Conservation (phyloP, 352 stramenopile species). For the Vaucheria bursata region DNA sequence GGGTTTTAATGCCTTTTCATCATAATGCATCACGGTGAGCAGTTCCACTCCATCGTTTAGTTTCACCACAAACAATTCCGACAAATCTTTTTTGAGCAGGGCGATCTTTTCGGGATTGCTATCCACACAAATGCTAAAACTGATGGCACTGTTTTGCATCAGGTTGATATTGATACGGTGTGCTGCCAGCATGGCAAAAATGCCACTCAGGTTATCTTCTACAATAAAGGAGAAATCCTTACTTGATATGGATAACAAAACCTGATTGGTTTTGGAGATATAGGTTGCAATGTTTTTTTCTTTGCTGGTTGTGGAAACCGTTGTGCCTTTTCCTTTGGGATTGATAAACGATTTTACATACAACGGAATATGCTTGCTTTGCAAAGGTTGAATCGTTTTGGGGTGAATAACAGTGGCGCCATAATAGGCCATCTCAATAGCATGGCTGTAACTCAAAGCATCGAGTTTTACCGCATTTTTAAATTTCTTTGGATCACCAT, state of each 20-base stretch:
- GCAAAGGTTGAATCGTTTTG: slow-evolving; percentile 7
- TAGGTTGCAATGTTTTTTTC: slow-evolving; percentile 8
- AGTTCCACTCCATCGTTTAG: slow-evolving; percentile 6
- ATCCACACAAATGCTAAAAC: slow-evolving; percentile 8
- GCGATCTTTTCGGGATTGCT: slow-evolving; percentile 5
- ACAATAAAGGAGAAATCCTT: slow-evolving; percentile 8
- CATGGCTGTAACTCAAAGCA: slow-evolving; percentile 6
- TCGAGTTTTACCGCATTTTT: slow-evolving; percentile 8
- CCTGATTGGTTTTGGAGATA: slow-evolving; percentile 7
- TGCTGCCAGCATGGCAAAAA: slow-evolving; percentile 5
- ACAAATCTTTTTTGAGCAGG: slow-evolving; percentile 8
- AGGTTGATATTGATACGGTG: slow-evolving; percentile 7
- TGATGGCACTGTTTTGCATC: slow-evolving; percentile 6
- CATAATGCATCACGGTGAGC: slow-evolving; percentile 5
- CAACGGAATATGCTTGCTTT: slow-evolving; percentile 7
- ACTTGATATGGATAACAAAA: slow-evolving; percentile 9
- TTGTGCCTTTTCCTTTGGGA: slow-evolving; percentile 6
- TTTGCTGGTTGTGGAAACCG: slow-evolving; percentile 5
- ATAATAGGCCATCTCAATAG: slow-evolving; percentile 8
- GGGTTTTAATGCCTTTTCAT: slow-evolving; percentile 8
- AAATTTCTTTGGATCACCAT: slow-evolving; percentile 8
- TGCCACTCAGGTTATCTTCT: slow-evolving; percentile 6
- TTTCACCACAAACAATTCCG: slow-evolving; percentile 7
- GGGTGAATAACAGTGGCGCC: slow-evolving; percentile 4
- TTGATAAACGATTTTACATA: slow-evolving; percentile 9